These are phyloP conservation scores for Sporobolomyces roseus DNA, from an alignment of 768 basidiomycete genomes.

Conservation along the genomic window DNA sequence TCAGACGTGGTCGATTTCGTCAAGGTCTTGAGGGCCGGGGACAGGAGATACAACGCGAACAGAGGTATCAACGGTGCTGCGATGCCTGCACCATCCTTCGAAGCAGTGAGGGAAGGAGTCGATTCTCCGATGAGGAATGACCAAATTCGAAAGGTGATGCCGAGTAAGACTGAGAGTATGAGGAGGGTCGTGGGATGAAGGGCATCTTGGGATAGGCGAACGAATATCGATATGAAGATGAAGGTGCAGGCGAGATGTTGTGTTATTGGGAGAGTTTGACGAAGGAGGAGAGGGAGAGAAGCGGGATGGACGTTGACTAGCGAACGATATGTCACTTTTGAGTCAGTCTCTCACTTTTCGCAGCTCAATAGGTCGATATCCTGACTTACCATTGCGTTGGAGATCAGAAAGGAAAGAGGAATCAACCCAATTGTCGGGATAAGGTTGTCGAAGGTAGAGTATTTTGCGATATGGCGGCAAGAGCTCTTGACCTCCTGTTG, in stretches of 20 bases:
- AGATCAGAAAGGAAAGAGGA: conserved; percentile 72
- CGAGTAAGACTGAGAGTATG: conserved; percentile 61
- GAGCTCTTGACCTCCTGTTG: background rate
- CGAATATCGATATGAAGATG: conserved; percentile 75
- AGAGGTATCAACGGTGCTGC: conserved; percentile 69
- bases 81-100: background rate
- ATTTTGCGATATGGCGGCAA: conserved; percentile 44
- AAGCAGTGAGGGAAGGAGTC: too few relatives aligned
- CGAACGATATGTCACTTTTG: background rate
- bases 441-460: conserved; percentile 53
- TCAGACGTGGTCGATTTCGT: conserved; percentile 94
- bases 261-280: conserved; percentile 58
- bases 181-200: conserved; percentile 69
- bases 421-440: conserved; percentile 81
- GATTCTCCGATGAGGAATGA: conserved; percentile 9
- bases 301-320: conserved; percentile 79
- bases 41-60: conserved; percentile 78
- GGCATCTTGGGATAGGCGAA: conserved; percentile 60
- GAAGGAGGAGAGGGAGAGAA: conserved; percentile 54
- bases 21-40: conserved; percentile 84
- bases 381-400: conserved; percentile 62
- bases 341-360: too few relatives aligned
- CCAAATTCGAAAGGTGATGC: conserved; percentile 49
- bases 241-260: conserved; percentile 79
- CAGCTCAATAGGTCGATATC: background rate